Conservation (phyloP, 805 yeast species). For the Diddensiella santjacobensis region DNA sequence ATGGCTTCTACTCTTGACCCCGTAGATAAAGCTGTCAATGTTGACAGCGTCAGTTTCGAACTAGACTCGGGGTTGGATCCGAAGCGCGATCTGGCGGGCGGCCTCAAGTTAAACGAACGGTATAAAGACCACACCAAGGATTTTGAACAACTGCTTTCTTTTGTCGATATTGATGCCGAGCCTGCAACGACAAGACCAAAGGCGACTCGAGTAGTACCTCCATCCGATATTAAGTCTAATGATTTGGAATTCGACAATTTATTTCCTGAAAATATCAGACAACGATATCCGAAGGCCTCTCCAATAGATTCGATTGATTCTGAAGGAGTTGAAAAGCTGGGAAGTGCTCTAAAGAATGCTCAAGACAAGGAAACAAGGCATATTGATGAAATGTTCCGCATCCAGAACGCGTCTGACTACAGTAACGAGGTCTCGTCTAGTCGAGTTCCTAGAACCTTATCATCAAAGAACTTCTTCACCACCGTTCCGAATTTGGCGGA, state of each 20-base stretch:
- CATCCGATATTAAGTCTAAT: not conserved
- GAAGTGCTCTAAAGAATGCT: conserved; percentile 42
- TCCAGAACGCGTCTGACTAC: conserved; percentile 52
- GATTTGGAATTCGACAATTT: conserved; percentile 13
- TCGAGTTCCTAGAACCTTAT: conserved; percentile 38
- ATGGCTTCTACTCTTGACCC: not conserved
- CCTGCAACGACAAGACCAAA: not conserved
- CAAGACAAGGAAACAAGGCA: conserved; percentile 39
- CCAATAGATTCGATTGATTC: not conserved
- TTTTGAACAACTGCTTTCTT: conserved; percentile 8
- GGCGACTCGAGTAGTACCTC: not conserved
- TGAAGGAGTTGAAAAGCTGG: conserved; percentile 31
- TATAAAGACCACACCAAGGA: conserved; percentile 1
- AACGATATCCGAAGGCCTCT: conserved; percentile 1
- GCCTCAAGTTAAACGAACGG: not conserved
- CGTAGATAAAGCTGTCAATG: not conserved
- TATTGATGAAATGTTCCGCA: conserved; percentile 46
- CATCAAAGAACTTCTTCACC: conserved; percentile 40
- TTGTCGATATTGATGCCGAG: conserved; percentile 2
- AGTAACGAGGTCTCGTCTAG: conserved; percentile 34
- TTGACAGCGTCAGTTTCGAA: not conserved
- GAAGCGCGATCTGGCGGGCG: not conserved
- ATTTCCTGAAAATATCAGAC: conserved; percentile 14
- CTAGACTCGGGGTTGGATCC: not conserved
- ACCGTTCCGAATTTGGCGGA: conserved; percentile 25